These are phyloP conservation scores for Debaryomyces fabryi DNA, from an alignment of 1,139 yeast genomes.

Conservation along the genomic window DNA sequence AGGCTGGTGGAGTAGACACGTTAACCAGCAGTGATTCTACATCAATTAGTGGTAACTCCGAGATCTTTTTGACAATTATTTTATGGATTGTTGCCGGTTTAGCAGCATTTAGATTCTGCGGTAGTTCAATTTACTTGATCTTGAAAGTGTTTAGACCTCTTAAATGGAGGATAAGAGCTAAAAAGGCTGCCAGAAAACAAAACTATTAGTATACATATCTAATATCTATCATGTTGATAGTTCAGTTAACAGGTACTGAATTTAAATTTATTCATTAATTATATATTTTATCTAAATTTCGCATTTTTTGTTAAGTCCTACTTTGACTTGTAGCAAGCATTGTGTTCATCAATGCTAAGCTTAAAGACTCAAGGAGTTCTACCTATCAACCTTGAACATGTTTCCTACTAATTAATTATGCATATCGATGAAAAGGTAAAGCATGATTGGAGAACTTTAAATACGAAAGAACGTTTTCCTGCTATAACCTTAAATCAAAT, in stretches of 20 bases:
- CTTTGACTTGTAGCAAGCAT: neutral
- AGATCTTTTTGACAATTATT: slow-evolving; percentile 45
- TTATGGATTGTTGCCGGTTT: slow-evolving; percentile 55
- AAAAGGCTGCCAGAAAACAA: neutral
- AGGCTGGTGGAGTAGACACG: slow-evolving; percentile 43
- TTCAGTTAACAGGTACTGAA: neutral
- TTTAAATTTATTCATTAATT: neutral
- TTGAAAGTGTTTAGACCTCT: slow-evolving; percentile 43
- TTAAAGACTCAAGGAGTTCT: too few species aligned
- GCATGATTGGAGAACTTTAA: neutral
- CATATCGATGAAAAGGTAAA: too few species aligned
- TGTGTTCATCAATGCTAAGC: too few species aligned
- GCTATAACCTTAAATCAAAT: neutral
- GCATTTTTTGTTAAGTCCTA: neutral
- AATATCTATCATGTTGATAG: neutral
- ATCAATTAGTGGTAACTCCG: slow-evolving; percentile 40
- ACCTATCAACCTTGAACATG: too few species aligned
- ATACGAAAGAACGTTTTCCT: neutral
- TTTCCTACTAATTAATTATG: too few species aligned
- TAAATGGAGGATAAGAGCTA: slow-evolving; percentile 40
- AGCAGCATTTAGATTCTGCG: slow-evolving; percentile 46
- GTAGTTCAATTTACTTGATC: slow-evolving; percentile 41
- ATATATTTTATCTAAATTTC: neutral
- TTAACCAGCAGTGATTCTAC: slow-evolving; percentile 23
- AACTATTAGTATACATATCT: neutral